A percentile compares a stretch with the other conserved stretches of the same genome.
These are phyloP conservation scores for Fusarium piperis DNA, from an alignment of 2,329 filamentous ascomycete genomes.

Conservation along the genomic window DNA sequence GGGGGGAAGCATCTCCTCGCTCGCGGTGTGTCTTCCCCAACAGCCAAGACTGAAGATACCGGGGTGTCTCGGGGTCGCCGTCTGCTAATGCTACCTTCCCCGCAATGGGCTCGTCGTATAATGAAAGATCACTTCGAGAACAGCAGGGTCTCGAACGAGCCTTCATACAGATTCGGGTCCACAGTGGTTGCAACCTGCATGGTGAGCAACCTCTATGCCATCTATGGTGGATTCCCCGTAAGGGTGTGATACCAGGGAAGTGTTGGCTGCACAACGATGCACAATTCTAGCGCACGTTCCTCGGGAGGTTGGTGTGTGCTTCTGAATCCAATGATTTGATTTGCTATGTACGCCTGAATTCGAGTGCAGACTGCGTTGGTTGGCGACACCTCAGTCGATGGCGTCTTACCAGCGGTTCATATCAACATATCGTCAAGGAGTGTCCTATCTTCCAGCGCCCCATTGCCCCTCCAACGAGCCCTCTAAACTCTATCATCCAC, in stretches of 20 bases:
- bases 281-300: neutral
- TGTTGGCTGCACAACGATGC: neutral
- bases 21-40: neutral
- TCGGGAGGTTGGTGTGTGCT: neutral
- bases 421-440: neutral
- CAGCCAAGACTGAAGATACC: neutral
- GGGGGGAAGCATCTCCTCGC: neutral
- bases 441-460: neutral
- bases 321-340: neutral
- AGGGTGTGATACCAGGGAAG: neutral
- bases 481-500: neutral
- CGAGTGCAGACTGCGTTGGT: neutral
- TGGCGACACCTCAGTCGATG: neutral
- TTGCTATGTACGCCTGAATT: neutral
- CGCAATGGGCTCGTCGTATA: neutral
- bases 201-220: neutral
- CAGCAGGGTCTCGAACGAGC: neutral
- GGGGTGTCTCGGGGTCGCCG: slow-evolving; percentile 7
- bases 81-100: neutral
- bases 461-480: neutral
- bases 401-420: neutral
- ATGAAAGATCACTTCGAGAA: neutral
- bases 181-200: neutral
- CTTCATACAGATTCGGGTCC: neutral
- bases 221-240: neutral